Base-by-base conservation (phyloP, 169 alveolate genomes). In the Eimeria tenella region DNA sequence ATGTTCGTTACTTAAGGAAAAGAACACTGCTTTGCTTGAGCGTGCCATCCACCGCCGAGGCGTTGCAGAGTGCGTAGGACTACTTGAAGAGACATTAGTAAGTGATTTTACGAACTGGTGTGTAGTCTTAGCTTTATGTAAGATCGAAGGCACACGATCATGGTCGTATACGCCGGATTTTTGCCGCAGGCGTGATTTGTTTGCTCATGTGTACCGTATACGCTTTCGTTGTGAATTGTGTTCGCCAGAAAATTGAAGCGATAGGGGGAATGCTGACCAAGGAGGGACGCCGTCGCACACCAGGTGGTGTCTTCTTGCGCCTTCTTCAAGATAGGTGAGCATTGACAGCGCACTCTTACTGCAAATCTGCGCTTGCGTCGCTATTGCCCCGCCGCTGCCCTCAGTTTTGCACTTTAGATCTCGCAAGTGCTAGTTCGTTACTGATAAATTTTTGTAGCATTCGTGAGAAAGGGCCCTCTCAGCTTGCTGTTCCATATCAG, bases 211-310 rank as follows among this genome's bases (percentile, higher is more conserved):
- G 42, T 31, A 31, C 2, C 42, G 42, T 58, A 15, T 25, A 56
- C 42, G 50, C 71, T n/a, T 81, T 25, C 55, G 89, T 10, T 7
- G 42, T 50, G 13, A n/a, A 25, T 55, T 7, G 17, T 8, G 42
- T 55, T 23, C 60, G 42, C 23, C 50, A 84, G 91, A 21, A 63
- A 62, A 9, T 84, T 21, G 91, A 84, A 84, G 79, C 91, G 63
- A 23, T 25, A 3, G 91, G 91, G 17, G 91, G 91, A 5, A 58
- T 60, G 91, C n/a, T 84, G 91, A 84, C 91, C 8, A 60, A 55
- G n/a, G 91, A 84, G 52, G 95, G 95, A n/a, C 92, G 95, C n/a
- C 90, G 95, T 17, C 88, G 79, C 21, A 82, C 86, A n/a, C 92
- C 95, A 11, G 95, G 95, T 19, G 95, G 95, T 4, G 92, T 91